A percentile compares a stretch with the other conserved stretches of the same genome.
phyloP scores from a whole-genome alignment of 441 rosid species.

The Gossypium gossypioides region DNA sequence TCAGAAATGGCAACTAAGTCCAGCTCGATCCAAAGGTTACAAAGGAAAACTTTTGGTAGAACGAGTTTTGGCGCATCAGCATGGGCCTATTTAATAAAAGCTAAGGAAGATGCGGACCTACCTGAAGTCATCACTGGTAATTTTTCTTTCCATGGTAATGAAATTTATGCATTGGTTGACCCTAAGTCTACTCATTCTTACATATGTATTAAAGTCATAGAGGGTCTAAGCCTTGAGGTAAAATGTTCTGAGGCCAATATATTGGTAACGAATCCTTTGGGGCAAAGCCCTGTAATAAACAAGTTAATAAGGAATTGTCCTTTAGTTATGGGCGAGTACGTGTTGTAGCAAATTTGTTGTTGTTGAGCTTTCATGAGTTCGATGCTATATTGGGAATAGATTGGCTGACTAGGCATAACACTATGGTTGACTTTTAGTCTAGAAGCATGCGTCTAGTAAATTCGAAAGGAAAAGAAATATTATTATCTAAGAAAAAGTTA shows the following conservation, averaged over 20 bases:
- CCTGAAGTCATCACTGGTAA: neutral
- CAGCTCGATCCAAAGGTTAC: neutral
- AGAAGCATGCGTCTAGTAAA: neutral
- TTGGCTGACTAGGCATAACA: neutral
- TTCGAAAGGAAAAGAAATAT: neutral
- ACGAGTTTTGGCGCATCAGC: neutral
- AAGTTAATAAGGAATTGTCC: neutral
- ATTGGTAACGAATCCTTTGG: neutral
- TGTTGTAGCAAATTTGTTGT: too few relatives aligned
- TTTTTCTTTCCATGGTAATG: neutral
- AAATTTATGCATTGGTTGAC: neutral
- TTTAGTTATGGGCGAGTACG: too few relatives aligned
- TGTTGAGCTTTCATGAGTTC: neutral
- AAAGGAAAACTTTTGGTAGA: neutral
- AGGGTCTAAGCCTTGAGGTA: neutral
- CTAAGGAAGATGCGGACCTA: neutral
- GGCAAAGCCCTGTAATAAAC: neutral
- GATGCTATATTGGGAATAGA: neutral
- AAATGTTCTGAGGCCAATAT: neutral
- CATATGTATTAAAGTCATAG: too few relatives aligned
- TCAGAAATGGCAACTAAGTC: neutral
- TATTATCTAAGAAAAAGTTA: neutral
- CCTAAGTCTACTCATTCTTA: neutral
- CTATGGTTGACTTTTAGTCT: neutral
- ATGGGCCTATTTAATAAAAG: neutral